Evolutionary conservation across 306 rosid genomes (phyloP).

Genomic region (Acacia confusa): DNA sequence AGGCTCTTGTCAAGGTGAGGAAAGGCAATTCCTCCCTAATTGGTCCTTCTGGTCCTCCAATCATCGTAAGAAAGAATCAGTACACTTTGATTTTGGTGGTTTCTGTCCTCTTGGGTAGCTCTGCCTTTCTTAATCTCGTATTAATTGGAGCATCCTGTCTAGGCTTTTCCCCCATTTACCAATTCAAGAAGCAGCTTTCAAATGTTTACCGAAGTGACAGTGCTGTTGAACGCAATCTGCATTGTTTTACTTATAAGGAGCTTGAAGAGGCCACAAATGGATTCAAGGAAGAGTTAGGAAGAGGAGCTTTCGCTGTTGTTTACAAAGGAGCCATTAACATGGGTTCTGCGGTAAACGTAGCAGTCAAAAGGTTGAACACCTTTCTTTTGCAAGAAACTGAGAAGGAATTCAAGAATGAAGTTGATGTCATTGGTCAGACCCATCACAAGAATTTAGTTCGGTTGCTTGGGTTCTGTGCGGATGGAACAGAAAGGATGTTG

Average conservation of each 20-base stretch:
- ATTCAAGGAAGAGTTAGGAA: slow-evolving; percentile 35
- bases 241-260: slow-evolving; percentile 39
- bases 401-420: slow-evolving; percentile 50
- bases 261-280: slow-evolving; percentile 43
- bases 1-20: slow-evolving; percentile 45
- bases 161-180: slow-evolving; percentile 7
- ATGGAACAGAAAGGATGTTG: slow-evolving; percentile 28
- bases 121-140: slow-evolving; percentile 37
- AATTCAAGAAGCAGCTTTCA: slow-evolving; percentile 19
- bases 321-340: slow-evolving; percentile 37
- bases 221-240: slow-evolving; percentile 29
- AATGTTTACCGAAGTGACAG: not conserved
- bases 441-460: slow-evolving; percentile 48
- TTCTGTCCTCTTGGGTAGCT: slow-evolving; percentile 47
- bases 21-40: slow-evolving; percentile 32
- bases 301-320: slow-evolving; percentile 42
- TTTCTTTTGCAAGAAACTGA: slow-evolving; percentile 35
- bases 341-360: slow-evolving; percentile 28
- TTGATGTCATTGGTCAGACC: slow-evolving; percentile 39
- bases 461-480: slow-evolving; percentile 38
- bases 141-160: slow-evolving; percentile 23
- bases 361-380: slow-evolving; percentile 47
- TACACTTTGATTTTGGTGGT: slow-evolving; percentile 30
- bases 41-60: slow-evolving; percentile 28
- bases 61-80: slow-evolving; percentile 19